Base-by-base conservation (phyloP, 176 grass and related monocot genomes). In the Triticum turgidum region DNA sequence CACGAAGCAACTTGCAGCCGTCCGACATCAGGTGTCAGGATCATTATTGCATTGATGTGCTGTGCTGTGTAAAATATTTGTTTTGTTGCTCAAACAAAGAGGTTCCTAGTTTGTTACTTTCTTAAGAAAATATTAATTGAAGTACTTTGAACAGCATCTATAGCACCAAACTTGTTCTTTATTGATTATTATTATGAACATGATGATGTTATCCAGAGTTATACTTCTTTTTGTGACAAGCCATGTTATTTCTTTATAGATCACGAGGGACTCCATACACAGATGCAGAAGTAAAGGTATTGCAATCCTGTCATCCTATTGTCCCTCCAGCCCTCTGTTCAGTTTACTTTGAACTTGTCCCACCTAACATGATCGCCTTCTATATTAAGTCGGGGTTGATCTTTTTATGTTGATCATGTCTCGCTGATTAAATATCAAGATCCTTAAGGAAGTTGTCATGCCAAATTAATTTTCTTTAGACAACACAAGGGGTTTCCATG, bases 211-310 rank as follows among this genome's bases (percentile, higher is more conserved):
- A 54, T 65, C 32, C 9, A 5, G 15, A 6, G 25, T 45, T 87
- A 44, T 81, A 49, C 35, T 20, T 51, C 9, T 33, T 22, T 82
- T 64, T 66, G 6, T 89, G 45, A 86, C 29, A 80, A 76, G 34
- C 38, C n/a, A 13, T 69, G 39, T 65, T 68, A 52, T 80, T 69
- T 65, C 15, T 65, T 82, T 86, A 29, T 84, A 99, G 97, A 67
- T 91, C 90, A 68, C 93, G 94, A 58, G 80, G 76, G 18, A 88
- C 83, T 68, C 94, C 97, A 74, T 99, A 99, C 78, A 88, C 97
- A 3, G 94, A 99, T 85, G 94, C 88, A 80, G 97, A 99, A 82
- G 88, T 99, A 39, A 99, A 99, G 97, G 97, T 99, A 94, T 49
- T 67, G 3, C 32, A 76, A 13, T 84, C n/a, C 21, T 78, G 34